Conservation (phyloP, 176 grass and related monocot species). For the Elymus sibiricus region DNA sequence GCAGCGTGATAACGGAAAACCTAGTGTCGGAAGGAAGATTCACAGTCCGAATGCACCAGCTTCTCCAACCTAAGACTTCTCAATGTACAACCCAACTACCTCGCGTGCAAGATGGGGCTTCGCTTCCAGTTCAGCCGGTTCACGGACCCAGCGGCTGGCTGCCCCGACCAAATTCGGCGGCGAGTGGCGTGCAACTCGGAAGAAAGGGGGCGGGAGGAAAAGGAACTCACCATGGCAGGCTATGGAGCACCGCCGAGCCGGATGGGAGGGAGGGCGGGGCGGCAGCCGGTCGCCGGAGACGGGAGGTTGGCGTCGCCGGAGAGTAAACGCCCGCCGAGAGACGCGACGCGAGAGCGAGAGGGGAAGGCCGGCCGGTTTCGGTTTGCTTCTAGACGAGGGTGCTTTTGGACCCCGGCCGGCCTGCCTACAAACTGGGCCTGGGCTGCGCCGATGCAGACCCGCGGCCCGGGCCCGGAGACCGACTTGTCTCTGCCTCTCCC, state of each 20-base stretch:
- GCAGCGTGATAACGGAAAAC: not conserved
- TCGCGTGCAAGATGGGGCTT: not conserved
- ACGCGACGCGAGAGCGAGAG: not conserved
- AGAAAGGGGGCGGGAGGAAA: not conserved
- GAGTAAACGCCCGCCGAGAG: not conserved
- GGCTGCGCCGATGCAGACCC: not conserved
- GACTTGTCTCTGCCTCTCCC: not conserved
- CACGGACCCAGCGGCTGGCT: not conserved
- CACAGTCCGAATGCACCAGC: not conserved
- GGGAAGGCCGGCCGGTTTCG: not conserved
- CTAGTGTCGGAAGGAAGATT: not conserved
- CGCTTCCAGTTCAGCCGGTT: not conserved
- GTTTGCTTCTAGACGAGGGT: not conserved
- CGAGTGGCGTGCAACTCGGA: not conserved
- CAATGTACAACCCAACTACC: not conserved
- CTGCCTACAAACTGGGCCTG: not conserved
- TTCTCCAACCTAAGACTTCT: not conserved
- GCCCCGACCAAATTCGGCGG: not conserved
- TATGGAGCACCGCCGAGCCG: not conserved
- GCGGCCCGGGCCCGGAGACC: not conserved
- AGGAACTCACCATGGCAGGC: slow-evolving; percentile 10
- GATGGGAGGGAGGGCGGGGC: not conserved
- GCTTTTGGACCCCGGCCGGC: slow-evolving; percentile 1
- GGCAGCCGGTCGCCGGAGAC: not conserved
- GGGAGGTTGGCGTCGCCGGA: not conserved